Percentiles rank a stretch among this genome's conserved stretches.
Conservation (phyloP, 1,139 yeast species). For the Suhomyces choctaworum region DNA sequence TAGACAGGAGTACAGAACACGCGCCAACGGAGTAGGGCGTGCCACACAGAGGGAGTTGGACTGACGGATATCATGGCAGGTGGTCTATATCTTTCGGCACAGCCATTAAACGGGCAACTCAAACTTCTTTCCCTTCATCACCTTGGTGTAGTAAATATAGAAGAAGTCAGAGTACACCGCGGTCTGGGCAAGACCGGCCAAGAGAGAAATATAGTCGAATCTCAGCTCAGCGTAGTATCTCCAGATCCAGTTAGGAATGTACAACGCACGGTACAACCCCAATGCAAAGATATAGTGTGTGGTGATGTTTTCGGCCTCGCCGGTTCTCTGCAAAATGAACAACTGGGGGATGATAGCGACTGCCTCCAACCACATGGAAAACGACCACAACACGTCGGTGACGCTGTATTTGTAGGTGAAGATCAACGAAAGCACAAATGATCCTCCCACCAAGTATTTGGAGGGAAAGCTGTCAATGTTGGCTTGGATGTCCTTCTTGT, state of each 20-base stretch:
- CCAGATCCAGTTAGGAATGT: slow-evolving; percentile 94
- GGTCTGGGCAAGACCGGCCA: slow-evolving; percentile 86
- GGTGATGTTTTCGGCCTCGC: slow-evolving; percentile 85
- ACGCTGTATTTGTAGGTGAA: slow-evolving; percentile 66
- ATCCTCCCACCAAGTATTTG: slow-evolving; percentile 66
- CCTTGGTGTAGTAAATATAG: slow-evolving; percentile 79
- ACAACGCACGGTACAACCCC: slow-evolving; percentile 84
- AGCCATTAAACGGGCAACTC: slow-evolving; percentile 70
- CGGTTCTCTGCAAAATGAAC: slow-evolving; percentile 84
- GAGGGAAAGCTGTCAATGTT: slow-evolving; percentile 73
- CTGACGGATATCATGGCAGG: too few relatives aligned
- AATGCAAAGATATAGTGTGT: slow-evolving; percentile 91
- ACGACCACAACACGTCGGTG: slow-evolving; percentile 71
- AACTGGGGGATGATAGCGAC: slow-evolving; percentile 92
- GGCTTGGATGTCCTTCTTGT: slow-evolving; percentile 53
- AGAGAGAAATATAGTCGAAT: slow-evolving; percentile 68
- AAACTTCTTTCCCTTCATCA: slow-evolving; percentile 78
- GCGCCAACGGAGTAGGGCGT: too few relatives aligned
- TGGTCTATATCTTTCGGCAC: too few relatives aligned
- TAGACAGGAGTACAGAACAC: too few relatives aligned
- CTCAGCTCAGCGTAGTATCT: slow-evolving; percentile 70
- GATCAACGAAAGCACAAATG: slow-evolving; percentile 58
- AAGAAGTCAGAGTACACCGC: slow-evolving; percentile 90
- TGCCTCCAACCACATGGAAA: slow-evolving; percentile 83
- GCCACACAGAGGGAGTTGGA: too few relatives aligned